Conservation (phyloP, 2,329 filamentous ascomycete genomes). For the Colletotrichum scovillei region DNA sequence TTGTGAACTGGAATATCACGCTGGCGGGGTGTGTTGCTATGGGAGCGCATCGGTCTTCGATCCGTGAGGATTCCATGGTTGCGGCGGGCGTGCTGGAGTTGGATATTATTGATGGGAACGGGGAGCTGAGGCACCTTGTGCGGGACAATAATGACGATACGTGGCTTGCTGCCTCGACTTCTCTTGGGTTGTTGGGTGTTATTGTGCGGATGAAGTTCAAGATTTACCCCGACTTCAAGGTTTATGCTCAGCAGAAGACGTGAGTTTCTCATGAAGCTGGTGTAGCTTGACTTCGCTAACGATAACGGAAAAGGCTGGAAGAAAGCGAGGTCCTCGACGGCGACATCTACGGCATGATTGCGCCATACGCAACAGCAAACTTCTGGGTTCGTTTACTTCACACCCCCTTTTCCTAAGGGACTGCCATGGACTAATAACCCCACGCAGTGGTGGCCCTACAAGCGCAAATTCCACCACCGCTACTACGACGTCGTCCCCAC, state of each 20-base stretch:
- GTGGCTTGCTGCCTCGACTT: slow-evolving; percentile 64
- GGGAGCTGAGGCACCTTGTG: slow-evolving; percentile 54
- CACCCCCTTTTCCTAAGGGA: too few species aligned
- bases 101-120: slow-evolving; percentile 61
- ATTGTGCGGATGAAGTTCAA: slow-evolving; percentile 61
- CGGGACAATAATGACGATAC: slow-evolving; percentile 56
- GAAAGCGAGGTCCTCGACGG: slow-evolving; percentile 61
- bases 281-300: slow-evolving; percentile 3
- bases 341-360: slow-evolving; percentile 61
- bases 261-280: slow-evolving; percentile 42
- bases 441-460: slow-evolving; percentile 62
- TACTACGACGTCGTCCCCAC: slow-evolving; percentile 60
- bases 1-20: slow-evolving; percentile 67
- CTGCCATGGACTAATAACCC: not conserved
- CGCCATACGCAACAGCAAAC: slow-evolving; percentile 62
- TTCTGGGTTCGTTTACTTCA: slow-evolving; percentile 53
- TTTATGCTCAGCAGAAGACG: slow-evolving; percentile 61
- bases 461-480: slow-evolving; percentile 62
- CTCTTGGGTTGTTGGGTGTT: slow-evolving; percentile 59
- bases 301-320: slow-evolving; percentile 46
- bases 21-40: slow-evolving; percentile 62
- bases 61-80: slow-evolving; percentile 61
- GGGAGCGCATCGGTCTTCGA: slow-evolving; percentile 61
- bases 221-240: slow-evolving; percentile 62
- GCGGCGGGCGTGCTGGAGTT: slow-evolving; percentile 59